Percentiles rank a stretch among this genome's conserved stretches.
These are phyloP conservation scores for Trapa bicornis DNA, from an alignment of 345 rosid genomes.

Conservation along the genomic window DNA sequence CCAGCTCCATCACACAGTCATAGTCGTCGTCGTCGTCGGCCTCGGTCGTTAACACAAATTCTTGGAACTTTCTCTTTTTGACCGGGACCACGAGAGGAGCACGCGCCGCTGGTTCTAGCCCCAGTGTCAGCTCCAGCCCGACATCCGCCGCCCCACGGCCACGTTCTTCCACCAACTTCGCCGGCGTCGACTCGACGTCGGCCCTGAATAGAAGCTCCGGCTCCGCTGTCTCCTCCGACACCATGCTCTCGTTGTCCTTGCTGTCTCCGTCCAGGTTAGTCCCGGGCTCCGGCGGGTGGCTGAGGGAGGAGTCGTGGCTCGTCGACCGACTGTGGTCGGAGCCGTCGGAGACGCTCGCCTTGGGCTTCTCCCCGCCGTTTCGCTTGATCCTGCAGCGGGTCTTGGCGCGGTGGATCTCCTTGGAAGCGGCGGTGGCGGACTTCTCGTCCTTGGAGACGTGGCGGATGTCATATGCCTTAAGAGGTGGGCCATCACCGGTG, in stretches of 20 bases:
- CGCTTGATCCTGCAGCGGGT: slow-evolving; percentile 44
- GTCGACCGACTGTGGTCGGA: slow-evolving; percentile 39
- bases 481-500: slow-evolving; percentile 58
- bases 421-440: slow-evolving; percentile 32
- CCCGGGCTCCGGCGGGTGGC: slow-evolving; percentile 74
- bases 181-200: slow-evolving; percentile 7
- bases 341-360: slow-evolving; percentile 7
- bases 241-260: slow-evolving; percentile 50
- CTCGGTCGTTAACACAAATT: slow-evolving; percentile 1
- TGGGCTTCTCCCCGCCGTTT: slow-evolving; percentile 14
- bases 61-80: slow-evolving; percentile 52
- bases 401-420: slow-evolving; percentile 26
- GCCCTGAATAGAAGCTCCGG: slow-evolving; percentile 20
- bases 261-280: slow-evolving; percentile 48
- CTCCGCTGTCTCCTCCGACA: slow-evolving; percentile 51
- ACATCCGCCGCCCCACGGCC: slow-evolving; percentile 11
- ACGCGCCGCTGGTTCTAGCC: slow-evolving; percentile 42
- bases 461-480: slow-evolving; percentile 68
- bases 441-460: slow-evolving; percentile 76
- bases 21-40: too few relatives aligned
- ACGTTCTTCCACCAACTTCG: background rate
- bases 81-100: slow-evolving; percentile 51
- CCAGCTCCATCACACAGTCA: too few relatives aligned
- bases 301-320: slow-evolving; percentile 83
- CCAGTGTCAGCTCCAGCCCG: slow-evolving; percentile 55